Evolutionary conservation across 164 flowering plant genomes (phyloP).

Genomic region (Platanus orientalis): DNA sequence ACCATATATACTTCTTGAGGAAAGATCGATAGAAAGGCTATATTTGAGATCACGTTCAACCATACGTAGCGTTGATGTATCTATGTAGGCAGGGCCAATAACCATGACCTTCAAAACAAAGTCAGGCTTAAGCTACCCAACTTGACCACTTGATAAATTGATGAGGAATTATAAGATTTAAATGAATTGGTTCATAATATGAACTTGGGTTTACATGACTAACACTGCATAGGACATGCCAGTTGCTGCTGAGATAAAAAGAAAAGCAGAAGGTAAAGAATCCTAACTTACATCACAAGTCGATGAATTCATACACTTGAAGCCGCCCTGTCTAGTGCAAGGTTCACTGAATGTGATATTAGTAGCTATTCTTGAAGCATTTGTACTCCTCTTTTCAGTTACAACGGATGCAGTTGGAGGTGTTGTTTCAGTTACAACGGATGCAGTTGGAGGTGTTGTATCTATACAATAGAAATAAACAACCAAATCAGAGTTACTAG

Average conservation of each 20-base stretch:
- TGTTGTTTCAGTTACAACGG: conserved; percentile 31
- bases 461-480: conserved; percentile 23
- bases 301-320: conserved; percentile 48
- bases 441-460: conserved; percentile 55
- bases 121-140: too few species aligned
- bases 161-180: too few species aligned
- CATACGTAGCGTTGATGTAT: conserved; percentile 33
- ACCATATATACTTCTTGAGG: conserved; percentile 24
- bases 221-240: too few species aligned
- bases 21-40: conserved; percentile 32
- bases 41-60: conserved; percentile 33
- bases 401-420: conserved; percentile 49
- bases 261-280: neutral
- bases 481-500: too few species aligned
- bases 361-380: conserved; percentile 31
- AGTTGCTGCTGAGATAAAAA: neutral
- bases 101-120: conserved; percentile 33
- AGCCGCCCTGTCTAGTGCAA: conserved; percentile 44
- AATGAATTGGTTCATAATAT: too few species aligned
- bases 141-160: neutral
- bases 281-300: conserved; percentile 40
- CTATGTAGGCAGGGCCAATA: conserved; percentile 37
- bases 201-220: too few species aligned
- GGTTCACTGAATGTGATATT: conserved; percentile 47
- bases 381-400: conserved; percentile 36